Percentiles rank a stretch among this genome's conserved stretches.
phyloP scores from a whole-genome alignment of 129 eudicot genomes.

The Flaveria trinervia region DNA sequence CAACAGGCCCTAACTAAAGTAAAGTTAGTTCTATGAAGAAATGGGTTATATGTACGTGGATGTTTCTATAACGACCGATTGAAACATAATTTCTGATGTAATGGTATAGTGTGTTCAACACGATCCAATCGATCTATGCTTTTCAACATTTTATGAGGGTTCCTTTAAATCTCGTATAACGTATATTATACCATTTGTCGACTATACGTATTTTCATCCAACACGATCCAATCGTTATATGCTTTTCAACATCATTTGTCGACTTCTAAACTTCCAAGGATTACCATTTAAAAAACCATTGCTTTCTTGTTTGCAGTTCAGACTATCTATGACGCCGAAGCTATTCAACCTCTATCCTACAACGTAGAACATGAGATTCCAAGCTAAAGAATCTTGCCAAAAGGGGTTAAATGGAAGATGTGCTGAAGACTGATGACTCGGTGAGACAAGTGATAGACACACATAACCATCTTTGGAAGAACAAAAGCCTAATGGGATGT shows the following conservation, averaged over 20 bases:
- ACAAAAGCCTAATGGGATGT: constrained; percentile 26
- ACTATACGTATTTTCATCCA: constrained; percentile 29
- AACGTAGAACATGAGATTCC: constrained; percentile 32
- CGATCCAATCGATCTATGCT: constrained; percentile 3
- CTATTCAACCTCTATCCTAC: constrained; percentile 24
- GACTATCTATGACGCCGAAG: constrained; percentile 20
- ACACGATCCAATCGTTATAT: neutral
- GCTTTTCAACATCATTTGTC: constrained; percentile 9
- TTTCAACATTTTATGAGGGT: neutral
- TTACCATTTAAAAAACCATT: neutral
- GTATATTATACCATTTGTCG: neutral
- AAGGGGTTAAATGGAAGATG: constrained; percentile 34
- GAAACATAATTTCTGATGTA: too few relatives aligned
- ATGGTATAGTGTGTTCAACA: neutral
- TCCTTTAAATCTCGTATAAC: too few relatives aligned
- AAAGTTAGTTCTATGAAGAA: too few relatives aligned
- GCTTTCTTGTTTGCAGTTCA: constrained; percentile 25
- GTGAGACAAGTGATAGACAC: constrained; percentile 28
- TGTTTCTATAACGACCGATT: too few relatives aligned
- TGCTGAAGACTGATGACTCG: constrained; percentile 18
- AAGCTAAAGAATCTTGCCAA: constrained; percentile 25
- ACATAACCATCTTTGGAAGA: constrained; percentile 32
- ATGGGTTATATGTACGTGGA: too few relatives aligned
- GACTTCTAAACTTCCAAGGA: constrained; percentile 18
- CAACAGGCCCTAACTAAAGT: too few relatives aligned